Conservation (phyloP, 2,329 filamentous ascomycete species). For the Phialophora macrospora region DNA sequence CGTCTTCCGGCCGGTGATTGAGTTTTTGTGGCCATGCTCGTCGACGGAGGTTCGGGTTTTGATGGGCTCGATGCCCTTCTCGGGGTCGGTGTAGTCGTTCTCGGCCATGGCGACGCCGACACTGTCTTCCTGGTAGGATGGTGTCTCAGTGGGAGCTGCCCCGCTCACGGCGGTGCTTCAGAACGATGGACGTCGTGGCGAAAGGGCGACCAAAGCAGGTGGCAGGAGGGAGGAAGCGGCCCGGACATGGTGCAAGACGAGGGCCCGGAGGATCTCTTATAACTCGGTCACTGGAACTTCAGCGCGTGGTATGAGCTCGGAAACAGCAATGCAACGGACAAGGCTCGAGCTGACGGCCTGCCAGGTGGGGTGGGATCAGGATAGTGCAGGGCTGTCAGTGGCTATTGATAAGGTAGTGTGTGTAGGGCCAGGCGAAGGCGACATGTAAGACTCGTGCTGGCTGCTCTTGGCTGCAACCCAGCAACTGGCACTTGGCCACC, state of each 20-base stretch:
- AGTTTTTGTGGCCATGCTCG: conserved; percentile 21
- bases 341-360: conserved; percentile 17
- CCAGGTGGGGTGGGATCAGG: conserved; percentile 7
- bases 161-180: conserved; percentile 1
- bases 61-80: conserved; percentile 31
- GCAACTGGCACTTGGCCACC: conserved; percentile 8
- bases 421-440: conserved; percentile 11
- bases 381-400: conserved; percentile 12
- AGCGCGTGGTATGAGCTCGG: background rate
- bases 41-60: conserved; percentile 14
- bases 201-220: background rate
- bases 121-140: background rate
- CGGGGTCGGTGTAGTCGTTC: conserved; percentile 26
- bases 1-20: conserved; percentile 25
- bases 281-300: background rate
- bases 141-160: background rate
- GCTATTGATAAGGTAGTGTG: conserved; percentile 19
- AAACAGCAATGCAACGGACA: conserved; percentile 1
- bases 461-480: conserved; percentile 15
- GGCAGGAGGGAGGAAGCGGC: background rate
- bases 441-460: conserved; percentile 9
- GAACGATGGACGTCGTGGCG: background rate
- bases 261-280: conserved; percentile 15
- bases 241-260: background rate
- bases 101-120: conserved; percentile 17